Evolutionary conservation across 306 rosid species (phyloP).

Genomic region (Herpetospermum pedunculosum): DNA sequence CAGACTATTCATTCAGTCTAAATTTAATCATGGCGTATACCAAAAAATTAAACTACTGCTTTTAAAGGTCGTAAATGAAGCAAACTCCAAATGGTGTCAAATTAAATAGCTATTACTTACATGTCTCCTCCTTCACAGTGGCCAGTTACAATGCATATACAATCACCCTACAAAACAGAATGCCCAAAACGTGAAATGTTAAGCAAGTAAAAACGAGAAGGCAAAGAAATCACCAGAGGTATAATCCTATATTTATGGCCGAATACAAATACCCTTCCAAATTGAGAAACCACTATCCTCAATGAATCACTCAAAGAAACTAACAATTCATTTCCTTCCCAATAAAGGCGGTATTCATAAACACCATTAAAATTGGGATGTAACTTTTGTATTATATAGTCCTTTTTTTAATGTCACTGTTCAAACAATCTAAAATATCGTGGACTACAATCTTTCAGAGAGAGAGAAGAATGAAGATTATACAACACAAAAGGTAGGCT

Average conservation of each 20-base stretch:
- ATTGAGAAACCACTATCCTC: not conserved
- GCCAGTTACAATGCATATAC: constrained; percentile 58
- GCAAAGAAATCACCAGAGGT: not conserved
- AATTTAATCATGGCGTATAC: not conserved
- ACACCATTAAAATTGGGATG: not conserved
- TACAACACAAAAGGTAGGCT: not conserved
- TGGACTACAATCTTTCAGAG: not conserved
- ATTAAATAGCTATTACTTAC: constrained; percentile 16
- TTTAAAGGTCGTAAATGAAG: not conserved
- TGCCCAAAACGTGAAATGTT: not conserved
- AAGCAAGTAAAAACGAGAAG: not conserved
- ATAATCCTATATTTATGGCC: not conserved
- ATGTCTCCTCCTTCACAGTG: constrained; percentile 85
- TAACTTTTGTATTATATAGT: not conserved
- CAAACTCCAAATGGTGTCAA: not conserved
- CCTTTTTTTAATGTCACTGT: not conserved
- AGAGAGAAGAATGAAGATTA: not conserved
- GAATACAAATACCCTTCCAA: not conserved
- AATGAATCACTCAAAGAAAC: not conserved
- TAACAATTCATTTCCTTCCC: not conserved
- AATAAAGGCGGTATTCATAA: not conserved
- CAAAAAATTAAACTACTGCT: not conserved
- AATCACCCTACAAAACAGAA: constrained; percentile 55
- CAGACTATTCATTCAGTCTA: not conserved
- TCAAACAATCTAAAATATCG: not conserved